Base-by-base conservation (phyloP, 139 green algal genomes). In the Asterochloris erici region DNA sequence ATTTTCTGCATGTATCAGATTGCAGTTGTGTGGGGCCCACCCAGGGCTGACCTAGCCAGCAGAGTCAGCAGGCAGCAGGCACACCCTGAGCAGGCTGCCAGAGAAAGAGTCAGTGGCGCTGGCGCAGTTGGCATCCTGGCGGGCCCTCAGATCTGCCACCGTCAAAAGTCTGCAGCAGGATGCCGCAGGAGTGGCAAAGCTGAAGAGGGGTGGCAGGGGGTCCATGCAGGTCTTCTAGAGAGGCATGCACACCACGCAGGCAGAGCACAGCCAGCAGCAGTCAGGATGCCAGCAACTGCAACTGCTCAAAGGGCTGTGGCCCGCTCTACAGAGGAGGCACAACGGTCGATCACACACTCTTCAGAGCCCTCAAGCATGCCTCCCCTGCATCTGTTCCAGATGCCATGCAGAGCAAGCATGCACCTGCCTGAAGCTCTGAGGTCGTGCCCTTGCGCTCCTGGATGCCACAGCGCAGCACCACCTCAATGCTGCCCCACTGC, bases 381-480 rank as follows among this genome's bases (percentile, higher is more conserved):
- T 54, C 11, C 17, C 68, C 29, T 76, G 54, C 12, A 74, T 47
- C 9, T 78, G 4, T 27, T 61, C 68, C 47, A n/a, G 16, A n/a
- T 77, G 71, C 17, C 47, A 54, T 11, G 0, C 10, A 27, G 38
- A 6, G 14, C 10, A 38, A 14, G n/a, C 63, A 69, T 64, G 75
- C 38, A 79, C 86, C 9, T 47, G 81, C 87, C 84, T 90, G 77
- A n/a, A 95, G 81, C 47, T 93, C 77, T 21, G 87, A 84, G 62
- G 83, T 79, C 70, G 85, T 91, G 10, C 78, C 88, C 0, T 88
- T 83, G 21, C 87, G 88, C 63, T 86, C 86, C n/a, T 83, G 84
- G 19, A 90, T 85, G 9, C 91, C 91, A 27, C 86, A 91, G 38
- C 90, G 92, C 21, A 94, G 86, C 75, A 94, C 73, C 16, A 93